A percentile compares a stretch with the other conserved stretches of the same genome.
phyloP scores from a whole-genome alignment of 768 basidiomycete genomes.

The Hemileccinum rubropunctum region DNA sequence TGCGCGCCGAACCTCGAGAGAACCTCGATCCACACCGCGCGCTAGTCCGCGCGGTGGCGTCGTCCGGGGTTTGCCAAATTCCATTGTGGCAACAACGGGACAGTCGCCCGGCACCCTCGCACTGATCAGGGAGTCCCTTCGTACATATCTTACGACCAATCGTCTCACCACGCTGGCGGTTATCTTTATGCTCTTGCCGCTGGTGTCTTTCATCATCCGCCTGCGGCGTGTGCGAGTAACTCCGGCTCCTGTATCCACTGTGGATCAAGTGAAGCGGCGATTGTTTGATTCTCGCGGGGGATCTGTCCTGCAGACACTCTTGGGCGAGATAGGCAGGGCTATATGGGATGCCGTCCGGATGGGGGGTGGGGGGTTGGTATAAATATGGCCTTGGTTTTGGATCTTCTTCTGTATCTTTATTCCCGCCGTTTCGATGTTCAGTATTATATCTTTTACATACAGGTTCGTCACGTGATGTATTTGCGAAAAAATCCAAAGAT shows the following conservation, averaged over 20 bases:
- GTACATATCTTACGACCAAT: constrained; percentile 46
- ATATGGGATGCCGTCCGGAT: constrained; percentile 69
- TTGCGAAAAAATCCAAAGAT: constrained; percentile 6
- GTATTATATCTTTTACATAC: neutral
- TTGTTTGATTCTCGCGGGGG: constrained; percentile 41
- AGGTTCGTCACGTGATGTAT: constrained; percentile 14
- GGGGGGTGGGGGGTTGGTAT: constrained; percentile 75
- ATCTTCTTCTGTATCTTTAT: constrained; percentile 18
- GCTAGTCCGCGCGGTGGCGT: constrained; percentile 13
- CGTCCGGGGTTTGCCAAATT: constrained; percentile 10
- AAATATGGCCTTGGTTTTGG: constrained; percentile 8
- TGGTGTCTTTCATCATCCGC: constrained; percentile 50
- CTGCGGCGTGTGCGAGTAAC: constrained; percentile 40
- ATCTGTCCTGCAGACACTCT: constrained; percentile 40
- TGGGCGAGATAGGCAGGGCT: constrained; percentile 50
- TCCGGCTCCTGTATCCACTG: constrained; percentile 36
- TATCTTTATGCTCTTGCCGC: constrained; percentile 40
- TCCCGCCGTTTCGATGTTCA: neutral
- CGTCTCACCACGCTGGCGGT: constrained; percentile 46
- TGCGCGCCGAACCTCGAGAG: constrained; percentile 5
- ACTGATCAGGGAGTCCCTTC: constrained; percentile 46
- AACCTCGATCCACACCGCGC: constrained; percentile 8
- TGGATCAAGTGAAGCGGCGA: constrained; percentile 56
- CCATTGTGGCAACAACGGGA: constrained; percentile 13
- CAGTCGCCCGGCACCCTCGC: constrained; percentile 32